Conservation (phyloP, 805 yeast species). For the Yarrowia sp. region DNA sequence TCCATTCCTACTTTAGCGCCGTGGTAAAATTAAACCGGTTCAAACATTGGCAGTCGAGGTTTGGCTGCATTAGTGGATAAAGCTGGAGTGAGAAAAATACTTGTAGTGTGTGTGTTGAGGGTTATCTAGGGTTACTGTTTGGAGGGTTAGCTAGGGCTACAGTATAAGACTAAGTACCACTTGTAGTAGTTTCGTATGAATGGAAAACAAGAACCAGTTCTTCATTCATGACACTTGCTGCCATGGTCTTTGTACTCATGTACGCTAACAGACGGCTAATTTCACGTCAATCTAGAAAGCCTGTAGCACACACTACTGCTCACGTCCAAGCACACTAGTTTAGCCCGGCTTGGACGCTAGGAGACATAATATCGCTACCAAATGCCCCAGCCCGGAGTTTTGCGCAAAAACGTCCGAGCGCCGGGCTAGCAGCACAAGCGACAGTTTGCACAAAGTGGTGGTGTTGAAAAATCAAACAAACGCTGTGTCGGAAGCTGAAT, state of each 20-base stretch:
- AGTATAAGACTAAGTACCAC: too few relatives aligned
- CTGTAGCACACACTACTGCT: background rate
- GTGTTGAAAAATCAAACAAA: background rate
- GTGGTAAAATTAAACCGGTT: constrained; percentile 1
- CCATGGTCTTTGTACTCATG: background rate
- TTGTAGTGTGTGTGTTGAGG: too few relatives aligned
- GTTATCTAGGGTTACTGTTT: too few relatives aligned
- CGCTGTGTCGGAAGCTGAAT: too few relatives aligned
- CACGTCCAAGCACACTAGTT: background rate
- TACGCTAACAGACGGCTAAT: constrained; percentile 1
- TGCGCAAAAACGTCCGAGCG: constrained; percentile 1
- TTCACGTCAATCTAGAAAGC: constrained; percentile 19
- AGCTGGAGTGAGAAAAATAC: too few relatives aligned
- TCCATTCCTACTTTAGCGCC: constrained; percentile 25
- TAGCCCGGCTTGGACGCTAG: constrained; percentile 8
- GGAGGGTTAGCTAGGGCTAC: too few relatives aligned
- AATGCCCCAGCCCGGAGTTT: background rate
- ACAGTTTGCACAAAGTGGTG: too few relatives aligned
- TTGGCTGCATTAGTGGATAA: background rate
- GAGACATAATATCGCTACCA: constrained; percentile 14
- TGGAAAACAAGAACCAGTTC: too few relatives aligned
- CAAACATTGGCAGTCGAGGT: background rate
- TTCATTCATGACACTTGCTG: too few relatives aligned
- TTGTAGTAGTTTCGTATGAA: too few relatives aligned
- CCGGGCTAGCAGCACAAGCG: background rate